A percentile compares a stretch with the other conserved stretches of the same genome.
These are phyloP conservation scores for Macadamia integrifolia DNA, from an alignment of 164 flowering plant genomes.

Conservation along the genomic window DNA sequence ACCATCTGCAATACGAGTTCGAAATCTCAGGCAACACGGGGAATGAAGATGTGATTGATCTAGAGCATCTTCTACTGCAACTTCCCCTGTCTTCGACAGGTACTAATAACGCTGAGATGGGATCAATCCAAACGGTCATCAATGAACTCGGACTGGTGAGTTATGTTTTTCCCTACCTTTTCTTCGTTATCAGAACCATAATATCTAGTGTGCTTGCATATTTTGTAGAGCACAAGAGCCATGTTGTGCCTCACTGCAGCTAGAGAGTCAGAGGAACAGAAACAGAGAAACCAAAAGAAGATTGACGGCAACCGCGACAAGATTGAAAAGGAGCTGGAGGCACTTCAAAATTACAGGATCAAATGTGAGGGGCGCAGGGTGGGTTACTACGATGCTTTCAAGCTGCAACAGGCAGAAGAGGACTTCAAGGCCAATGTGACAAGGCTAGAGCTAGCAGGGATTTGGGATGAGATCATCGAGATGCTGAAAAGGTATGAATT, in stretches of 20 bases:
- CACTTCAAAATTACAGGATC: slow-evolving; percentile 34
- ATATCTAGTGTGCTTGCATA: neutral
- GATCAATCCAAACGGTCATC: slow-evolving; percentile 17
- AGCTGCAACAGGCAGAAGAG: slow-evolving; percentile 27
- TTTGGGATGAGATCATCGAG: slow-evolving; percentile 75
- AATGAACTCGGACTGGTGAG: slow-evolving; percentile 69
- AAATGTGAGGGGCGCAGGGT: slow-evolving; percentile 27
- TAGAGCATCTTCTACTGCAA: slow-evolving; percentile 26
- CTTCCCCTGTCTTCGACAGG: slow-evolving; percentile 37
- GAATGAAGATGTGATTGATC: slow-evolving; percentile 26
- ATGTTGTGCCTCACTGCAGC: slow-evolving; percentile 73
- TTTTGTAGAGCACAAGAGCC: slow-evolving; percentile 56
- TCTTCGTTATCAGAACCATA: neutral
- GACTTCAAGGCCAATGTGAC: slow-evolving; percentile 64
- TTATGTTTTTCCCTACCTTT: neutral
- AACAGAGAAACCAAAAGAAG: slow-evolving; percentile 33
- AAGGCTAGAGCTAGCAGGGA: slow-evolving; percentile 62
- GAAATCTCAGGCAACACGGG: slow-evolving; percentile 30
- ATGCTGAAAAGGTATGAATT: slow-evolving; percentile 56
- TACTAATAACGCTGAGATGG: slow-evolving; percentile 11
- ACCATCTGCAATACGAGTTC: slow-evolving; percentile 40
- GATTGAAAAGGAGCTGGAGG: slow-evolving; percentile 27
- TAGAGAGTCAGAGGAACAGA: slow-evolving; percentile 48
- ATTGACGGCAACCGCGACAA: slow-evolving; percentile 28
- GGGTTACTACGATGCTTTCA: slow-evolving; percentile 76